phyloP scores from a whole-genome alignment of 257 asterid genomes.

The Capsicum pubescens region DNA sequence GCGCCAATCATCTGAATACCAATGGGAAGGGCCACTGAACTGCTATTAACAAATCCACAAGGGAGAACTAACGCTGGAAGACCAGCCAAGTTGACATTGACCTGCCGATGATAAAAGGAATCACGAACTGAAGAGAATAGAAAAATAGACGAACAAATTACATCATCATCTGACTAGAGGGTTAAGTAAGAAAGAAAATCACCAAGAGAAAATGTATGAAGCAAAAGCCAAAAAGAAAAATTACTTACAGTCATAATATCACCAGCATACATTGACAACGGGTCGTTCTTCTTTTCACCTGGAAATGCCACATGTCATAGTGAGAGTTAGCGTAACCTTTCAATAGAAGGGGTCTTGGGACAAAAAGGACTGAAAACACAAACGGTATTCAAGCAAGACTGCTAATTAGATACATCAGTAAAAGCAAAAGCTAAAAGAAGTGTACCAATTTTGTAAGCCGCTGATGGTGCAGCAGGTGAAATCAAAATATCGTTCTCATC shows the following conservation, averaged over 20 bases:
- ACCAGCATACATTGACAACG: constrained; percentile 98
- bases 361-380: constrained; percentile 20
- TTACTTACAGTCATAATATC: constrained; percentile 95
- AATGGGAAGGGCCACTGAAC: constrained; percentile 65
- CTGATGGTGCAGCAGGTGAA: constrained; percentile 96
- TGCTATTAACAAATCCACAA: constrained; percentile 79
- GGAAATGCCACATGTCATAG: constrained; percentile 37
- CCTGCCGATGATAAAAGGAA: constrained; percentile 52
- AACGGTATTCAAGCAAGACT: neutral
- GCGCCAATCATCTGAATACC: constrained; percentile 97
- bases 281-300: constrained; percentile 99
- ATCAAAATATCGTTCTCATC: constrained; percentile 80
- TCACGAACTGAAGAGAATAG: neutral
- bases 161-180: neutral
- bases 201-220: constrained; percentile 21
- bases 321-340: neutral
- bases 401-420: constrained; percentile 21
- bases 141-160: neutral
- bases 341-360: constrained; percentile 19
- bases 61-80: constrained; percentile 97
- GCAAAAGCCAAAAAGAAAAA: neutral
- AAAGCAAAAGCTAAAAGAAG: constrained; percentile 27
- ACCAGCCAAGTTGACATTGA: constrained; percentile 97
- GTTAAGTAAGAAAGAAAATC: neutral
- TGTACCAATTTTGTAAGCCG: constrained; percentile 84